A percentile compares a stretch with the other conserved stretches of the same genome.
Evolutionary conservation across 805 yeast genomes (phyloP).

Genomic region (Saccharomycopsis selenospora): DNA sequence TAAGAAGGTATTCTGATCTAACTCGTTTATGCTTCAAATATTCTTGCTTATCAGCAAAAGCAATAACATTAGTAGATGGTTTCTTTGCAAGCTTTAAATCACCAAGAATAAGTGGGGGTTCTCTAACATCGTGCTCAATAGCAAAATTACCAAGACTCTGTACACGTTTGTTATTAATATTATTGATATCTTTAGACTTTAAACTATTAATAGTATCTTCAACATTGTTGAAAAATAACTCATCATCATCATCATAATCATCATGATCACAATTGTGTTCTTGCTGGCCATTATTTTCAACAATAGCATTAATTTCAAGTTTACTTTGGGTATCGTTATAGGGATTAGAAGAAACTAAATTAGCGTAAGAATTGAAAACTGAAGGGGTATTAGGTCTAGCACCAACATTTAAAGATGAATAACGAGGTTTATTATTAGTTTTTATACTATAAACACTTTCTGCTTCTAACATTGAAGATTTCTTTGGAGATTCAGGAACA

Average conservation of each 20-base stretch:
- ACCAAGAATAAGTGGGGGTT: too few species aligned
- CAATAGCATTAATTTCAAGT: neutral
- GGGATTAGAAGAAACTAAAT: neutral
- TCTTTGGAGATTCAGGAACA: too few species aligned
- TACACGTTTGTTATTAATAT: too few species aligned
- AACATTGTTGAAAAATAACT: neutral
- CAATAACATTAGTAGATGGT: neutral
- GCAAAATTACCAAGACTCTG: too few species aligned
- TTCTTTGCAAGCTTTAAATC: neutral
- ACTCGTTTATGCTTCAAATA: slow-evolving; percentile 6
- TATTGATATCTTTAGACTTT: too few species aligned
- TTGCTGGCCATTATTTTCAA: neutral
- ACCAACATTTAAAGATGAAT: neutral
- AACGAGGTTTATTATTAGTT: neutral
- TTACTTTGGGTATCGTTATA: neutral
- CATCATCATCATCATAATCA: neutral
- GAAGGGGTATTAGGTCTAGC: neutral
- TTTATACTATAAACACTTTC: neutral
- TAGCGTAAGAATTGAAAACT: neutral
- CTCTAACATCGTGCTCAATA: neutral
- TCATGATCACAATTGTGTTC: neutral
- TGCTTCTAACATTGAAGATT: too few species aligned
- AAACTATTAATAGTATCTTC: too few species aligned
- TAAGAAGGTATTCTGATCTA: slow-evolving; percentile 6
- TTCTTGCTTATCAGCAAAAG: neutral